Evolutionary conservation across 2,329 filamentous ascomycete species (phyloP).

Genomic region (Sordariomycetes sp.): DNA sequence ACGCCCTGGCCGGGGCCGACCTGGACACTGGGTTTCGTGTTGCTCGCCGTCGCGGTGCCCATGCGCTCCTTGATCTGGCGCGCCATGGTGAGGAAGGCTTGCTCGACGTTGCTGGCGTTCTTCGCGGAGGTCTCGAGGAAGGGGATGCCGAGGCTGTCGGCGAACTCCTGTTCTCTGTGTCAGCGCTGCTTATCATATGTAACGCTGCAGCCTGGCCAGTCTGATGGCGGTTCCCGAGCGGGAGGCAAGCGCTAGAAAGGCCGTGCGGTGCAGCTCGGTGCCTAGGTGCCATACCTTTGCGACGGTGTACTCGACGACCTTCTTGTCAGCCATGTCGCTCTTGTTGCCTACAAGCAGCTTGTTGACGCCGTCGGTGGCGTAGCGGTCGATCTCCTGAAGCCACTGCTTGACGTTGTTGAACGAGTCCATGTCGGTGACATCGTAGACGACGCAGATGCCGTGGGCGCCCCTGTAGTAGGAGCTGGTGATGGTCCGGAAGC

Average conservation of each 20-base stretch:
- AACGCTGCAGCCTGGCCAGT: background rate
- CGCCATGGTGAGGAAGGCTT: constrained; percentile 99
- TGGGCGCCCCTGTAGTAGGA: constrained; percentile 99
- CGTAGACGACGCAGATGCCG: constrained; percentile 99
- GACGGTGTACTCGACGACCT: constrained; percentile 98
- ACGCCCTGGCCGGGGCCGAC: constrained; percentile 92
- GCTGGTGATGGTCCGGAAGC: constrained; percentile 98
- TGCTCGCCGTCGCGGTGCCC: constrained; percentile 88
- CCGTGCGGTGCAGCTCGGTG: background rate
- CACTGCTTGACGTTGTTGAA: constrained; percentile 99
- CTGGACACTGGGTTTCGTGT: constrained; percentile 97
- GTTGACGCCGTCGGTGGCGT: constrained; percentile 98
- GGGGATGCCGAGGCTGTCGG: constrained; percentile 94
- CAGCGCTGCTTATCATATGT: background rate
- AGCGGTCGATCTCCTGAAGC: constrained; percentile 98
- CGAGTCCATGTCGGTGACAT: constrained; percentile 99
- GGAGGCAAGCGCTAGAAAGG: background rate
- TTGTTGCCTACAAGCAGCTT: constrained; percentile 99
- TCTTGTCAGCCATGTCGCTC: constrained; percentile 99
- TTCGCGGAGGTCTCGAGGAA: constrained; percentile 99
- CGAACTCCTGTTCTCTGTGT: constrained; percentile 64
- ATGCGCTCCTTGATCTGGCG: constrained; percentile 99
- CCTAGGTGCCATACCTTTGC: constrained; percentile 64
- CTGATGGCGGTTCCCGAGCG: background rate
- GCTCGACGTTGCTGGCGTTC: constrained; percentile 98